Evolutionary conservation across 345 rosid genomes (phyloP), one percentile per base, ranked within the genome.

Genomic region (Linum trigynum): DNA sequence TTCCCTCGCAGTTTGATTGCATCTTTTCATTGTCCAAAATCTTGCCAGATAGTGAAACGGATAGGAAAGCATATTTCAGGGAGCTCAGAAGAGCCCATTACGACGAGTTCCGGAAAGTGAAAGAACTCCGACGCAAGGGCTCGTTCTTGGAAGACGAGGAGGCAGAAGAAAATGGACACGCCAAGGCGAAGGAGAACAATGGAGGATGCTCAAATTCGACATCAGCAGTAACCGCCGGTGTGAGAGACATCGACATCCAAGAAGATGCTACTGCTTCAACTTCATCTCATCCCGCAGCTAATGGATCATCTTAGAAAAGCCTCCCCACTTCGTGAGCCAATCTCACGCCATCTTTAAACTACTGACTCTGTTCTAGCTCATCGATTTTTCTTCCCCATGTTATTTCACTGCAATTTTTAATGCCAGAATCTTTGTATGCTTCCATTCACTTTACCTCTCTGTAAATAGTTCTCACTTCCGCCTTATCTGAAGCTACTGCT

Each of bases 61-160:
- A 65, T 51, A 76, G 68, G 69, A 77, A 70, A 66, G 73, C 61
- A 71, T 81, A 79, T 63, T 94, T 94, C 74, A 85, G 67, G 74
- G 96, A 87, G 75, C 99, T 75, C 42, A 81, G 99, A 70, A 78
- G 82, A 71, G 91, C 76, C 42, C 99, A 95, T 67, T 95, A 95
- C 59, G 82, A 95, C 61, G 98, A 95, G 81, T 89, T 83, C 75
- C 84, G 67, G 67, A 95, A 80, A 67, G 94, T 91, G 55, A 89
- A 83, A 74, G 98, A 95, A 72, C 85, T 91, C 65, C 74, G 79
- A 70, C 76, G 78, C 12, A 72, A 80, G 38, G 96, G 94, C 40
- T 89, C 98, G 3, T 65, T 87, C 40, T 50, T 79, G 1, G 96
- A 78, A 63, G 95, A 86, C 32, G 90, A 79, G 65, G 99, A 81